Evolutionary conservation across 2,329 filamentous ascomycete species (phyloP), one percentile per base, ranked within the genome.

Genomic region (Penicillium aurantiogriseum): DNA sequence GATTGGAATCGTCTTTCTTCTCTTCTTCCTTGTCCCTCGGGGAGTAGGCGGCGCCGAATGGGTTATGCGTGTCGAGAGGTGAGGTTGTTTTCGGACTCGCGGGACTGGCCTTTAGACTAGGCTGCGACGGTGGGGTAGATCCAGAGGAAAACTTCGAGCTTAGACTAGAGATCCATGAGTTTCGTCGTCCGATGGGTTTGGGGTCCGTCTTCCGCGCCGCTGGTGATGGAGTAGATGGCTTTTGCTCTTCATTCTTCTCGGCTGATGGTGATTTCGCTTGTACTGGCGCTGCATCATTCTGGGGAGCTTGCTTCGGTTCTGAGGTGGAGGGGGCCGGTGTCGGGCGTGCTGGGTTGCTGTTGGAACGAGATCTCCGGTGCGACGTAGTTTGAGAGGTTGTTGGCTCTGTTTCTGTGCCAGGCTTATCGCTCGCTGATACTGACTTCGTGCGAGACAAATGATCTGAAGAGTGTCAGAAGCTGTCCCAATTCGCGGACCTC

Each of bases 121-220:
- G 68, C 57, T 72, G 74, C 25, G 75, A 73, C 5, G 75, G 74
- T n/a, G 76, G 73, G 3, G 75, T 76, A 11, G 74, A 70, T 4
- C 74, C 74, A 33, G 85, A 86, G 3, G 90, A 92, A 77, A 97
- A 96, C 72, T 96, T 97, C 64, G 91, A 93, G 63, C 91, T 95
- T 64, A 97, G 86, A 70, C 87, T 96, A 56, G 90, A 91, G 69
- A 97, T 92, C 94, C 94, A 99, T 15, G 92, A 96, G 61, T 87
- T 88, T 54, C 85, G 78, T 63, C 91, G 84, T 52, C 65, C 63
- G 13, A 75, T 65, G 7, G 70, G 61, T 66, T 69, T 71, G 8
- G 67, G 67, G 5, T 65, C 58, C 23, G 63, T 71, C 57, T 67
- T 71, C 43, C 66, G 67, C 17, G 65, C 17, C 13, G 56, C 54